phyloP scores from a whole-genome alignment of 331 rosid genomes.

The Stylosanthes scabra region DNA sequence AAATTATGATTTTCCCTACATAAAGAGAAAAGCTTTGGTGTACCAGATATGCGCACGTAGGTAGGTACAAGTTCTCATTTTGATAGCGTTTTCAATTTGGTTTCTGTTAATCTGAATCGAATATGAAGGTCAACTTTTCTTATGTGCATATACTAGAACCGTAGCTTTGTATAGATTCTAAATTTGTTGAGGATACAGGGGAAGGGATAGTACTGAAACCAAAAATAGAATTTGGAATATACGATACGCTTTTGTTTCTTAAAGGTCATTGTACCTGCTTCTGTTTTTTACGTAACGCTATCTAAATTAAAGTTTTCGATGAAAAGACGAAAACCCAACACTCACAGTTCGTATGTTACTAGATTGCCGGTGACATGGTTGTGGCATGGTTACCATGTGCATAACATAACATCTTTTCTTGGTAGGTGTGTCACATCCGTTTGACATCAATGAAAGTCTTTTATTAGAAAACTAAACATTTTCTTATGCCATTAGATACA shows the following conservation, averaged over 20 bases:
- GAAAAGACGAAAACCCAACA: too few relatives aligned
- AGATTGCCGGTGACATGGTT: neutral
- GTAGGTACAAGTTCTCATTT: too few relatives aligned
- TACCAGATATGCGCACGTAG: too few relatives aligned
- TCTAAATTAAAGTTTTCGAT: too few relatives aligned
- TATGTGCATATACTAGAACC: neutral
- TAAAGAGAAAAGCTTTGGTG: too few relatives aligned
- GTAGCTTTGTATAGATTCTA: neutral
- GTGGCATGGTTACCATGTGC: neutral
- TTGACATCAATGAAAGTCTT: too few relatives aligned
- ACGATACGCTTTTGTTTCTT: neutral
- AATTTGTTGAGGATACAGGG: too few relatives aligned
- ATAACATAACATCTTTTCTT: neutral
- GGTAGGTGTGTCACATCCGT: conserved; percentile 14
- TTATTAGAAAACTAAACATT: too few relatives aligned
- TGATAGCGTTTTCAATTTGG: neutral
- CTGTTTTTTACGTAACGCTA: neutral
- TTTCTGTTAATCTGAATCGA: neutral
- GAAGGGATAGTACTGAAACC: neutral
- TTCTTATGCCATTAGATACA: too few relatives aligned
- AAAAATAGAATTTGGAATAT: neutral
- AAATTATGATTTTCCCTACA: neutral
- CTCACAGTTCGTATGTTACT: neutral
- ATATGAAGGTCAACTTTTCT: too few relatives aligned
- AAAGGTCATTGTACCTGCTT: neutral